These are phyloP conservation scores for Naegleria gruberi DNA, from an alignment of 208 protist genomes.

Conservation along the genomic window DNA sequence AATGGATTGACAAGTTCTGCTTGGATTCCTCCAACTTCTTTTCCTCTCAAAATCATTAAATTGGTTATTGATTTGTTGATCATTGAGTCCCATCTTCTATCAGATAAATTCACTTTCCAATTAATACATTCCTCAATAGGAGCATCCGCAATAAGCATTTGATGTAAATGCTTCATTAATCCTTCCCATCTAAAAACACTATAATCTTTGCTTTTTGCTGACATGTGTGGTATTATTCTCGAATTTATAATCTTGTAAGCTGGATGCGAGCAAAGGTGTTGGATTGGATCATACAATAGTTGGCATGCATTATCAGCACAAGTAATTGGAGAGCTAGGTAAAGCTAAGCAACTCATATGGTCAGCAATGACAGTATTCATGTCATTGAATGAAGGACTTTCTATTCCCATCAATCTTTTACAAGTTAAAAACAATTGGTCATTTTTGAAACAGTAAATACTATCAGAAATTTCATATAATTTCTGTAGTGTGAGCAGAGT, in stretches of 20 bases:
- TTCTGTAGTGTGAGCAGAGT: slow-evolving; percentile 34
- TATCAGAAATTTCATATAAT: slow-evolving; percentile 33
- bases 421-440: slow-evolving; percentile 35
- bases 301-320: neutral
- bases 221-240: slow-evolving; percentile 29
- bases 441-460: slow-evolving; percentile 39
- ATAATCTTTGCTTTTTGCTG: slow-evolving; percentile 15
- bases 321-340: slow-evolving; percentile 15
- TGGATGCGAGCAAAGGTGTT: slow-evolving; percentile 31
- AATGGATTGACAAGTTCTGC: neutral
- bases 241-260: slow-evolving; percentile 26
- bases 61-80: slow-evolving; percentile 12
- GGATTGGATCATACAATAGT: slow-evolving; percentile 17
- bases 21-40: neutral
- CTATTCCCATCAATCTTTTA: slow-evolving; percentile 25
- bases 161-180: slow-evolving; percentile 29
- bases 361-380: slow-evolving; percentile 41
- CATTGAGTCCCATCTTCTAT: neutral
- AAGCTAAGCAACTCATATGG: slow-evolving; percentile 6
- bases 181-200: slow-evolving; percentile 29
- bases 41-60: slow-evolving; percentile 26
- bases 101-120: slow-evolving; percentile 15
- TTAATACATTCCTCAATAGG: slow-evolving; percentile 29
- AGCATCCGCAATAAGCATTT: slow-evolving; percentile 28
- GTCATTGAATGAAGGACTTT: slow-evolving; percentile 34